Conservation (phyloP, 1,284 basidiomycete species). For the Taiwanofungus camphoratus region DNA sequence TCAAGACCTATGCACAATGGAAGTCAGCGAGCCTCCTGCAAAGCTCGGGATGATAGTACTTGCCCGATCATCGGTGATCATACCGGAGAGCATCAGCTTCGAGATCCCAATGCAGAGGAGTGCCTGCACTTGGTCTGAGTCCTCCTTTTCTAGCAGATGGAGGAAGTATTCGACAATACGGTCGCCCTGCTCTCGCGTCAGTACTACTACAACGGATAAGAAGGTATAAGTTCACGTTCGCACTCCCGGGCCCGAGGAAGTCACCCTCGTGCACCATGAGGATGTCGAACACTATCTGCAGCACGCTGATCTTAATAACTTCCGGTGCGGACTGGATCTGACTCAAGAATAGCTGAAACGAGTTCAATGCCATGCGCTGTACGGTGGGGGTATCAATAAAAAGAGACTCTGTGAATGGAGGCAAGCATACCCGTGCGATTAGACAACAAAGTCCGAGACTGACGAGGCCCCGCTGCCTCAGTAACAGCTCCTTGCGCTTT, state of each 20-base stretch:
- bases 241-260: constrained; percentile 55
- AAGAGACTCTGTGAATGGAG: constrained; percentile 47
- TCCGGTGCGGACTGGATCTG: constrained; percentile 80
- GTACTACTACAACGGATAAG: not conserved
- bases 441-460: constrained; percentile 88
- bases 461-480: constrained; percentile 85
- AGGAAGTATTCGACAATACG: constrained; percentile 74
- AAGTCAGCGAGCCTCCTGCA: not conserved
- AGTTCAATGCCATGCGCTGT: constrained; percentile 85
- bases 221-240: constrained; percentile 37
- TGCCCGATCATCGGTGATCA: constrained; percentile 72
- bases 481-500: constrained; percentile 75
- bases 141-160: constrained; percentile 70
- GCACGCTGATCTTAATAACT: constrained; percentile 73
- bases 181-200: constrained; percentile 42
- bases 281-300: constrained; percentile 89
- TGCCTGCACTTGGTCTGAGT: constrained; percentile 74
- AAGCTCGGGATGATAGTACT: constrained; percentile 13
- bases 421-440: constrained; percentile 61
- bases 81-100: constrained; percentile 86
- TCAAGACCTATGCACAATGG: constrained; percentile 54
- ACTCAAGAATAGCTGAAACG: constrained; percentile 86
- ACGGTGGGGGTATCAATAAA: constrained; percentile 22
- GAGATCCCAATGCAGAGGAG: constrained; percentile 80
- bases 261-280: constrained; percentile 85